phyloP scores from a whole-genome alignment of 2,329 filamentous ascomycete species.

The Peltaster fructicola region DNA sequence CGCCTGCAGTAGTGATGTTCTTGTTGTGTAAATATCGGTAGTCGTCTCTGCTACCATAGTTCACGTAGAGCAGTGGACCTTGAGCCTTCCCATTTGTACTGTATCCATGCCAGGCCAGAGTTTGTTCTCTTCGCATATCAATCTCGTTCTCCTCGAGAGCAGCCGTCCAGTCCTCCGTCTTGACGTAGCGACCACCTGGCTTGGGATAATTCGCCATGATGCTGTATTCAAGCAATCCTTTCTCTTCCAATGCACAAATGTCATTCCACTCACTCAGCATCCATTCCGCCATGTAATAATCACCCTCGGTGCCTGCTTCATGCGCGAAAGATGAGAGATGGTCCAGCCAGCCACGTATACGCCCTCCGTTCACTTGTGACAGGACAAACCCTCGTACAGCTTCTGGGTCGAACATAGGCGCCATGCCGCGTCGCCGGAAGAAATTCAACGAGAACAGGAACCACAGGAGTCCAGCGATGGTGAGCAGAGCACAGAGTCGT shows the following conservation, averaged over 20 bases:
- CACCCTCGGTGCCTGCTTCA: conserved; percentile 84
- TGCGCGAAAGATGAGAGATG: conserved; percentile 76
- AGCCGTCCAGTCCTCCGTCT: conserved; percentile 65
- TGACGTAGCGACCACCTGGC: conserved; percentile 56
- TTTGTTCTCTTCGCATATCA: conserved; percentile 46
- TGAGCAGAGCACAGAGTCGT: conserved; percentile 53
- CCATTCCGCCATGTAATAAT: conserved; percentile 71
- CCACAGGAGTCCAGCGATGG: conserved; percentile 66
- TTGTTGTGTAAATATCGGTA: conserved; percentile 55
- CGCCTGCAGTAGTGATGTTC: conserved; percentile 56
- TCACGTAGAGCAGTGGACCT: conserved; percentile 78
- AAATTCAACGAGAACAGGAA: conserved; percentile 73
- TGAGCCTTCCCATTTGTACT: conserved; percentile 74
- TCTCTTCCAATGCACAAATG: conserved; percentile 47
- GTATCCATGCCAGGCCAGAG: conserved; percentile 69
- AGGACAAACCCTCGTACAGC: conserved; percentile 61
- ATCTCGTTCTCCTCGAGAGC: conserved; percentile 64
- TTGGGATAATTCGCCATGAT: conserved; percentile 89
- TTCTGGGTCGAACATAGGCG: conserved; percentile 61
- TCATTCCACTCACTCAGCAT: conserved; percentile 63
- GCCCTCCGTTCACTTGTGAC: conserved; percentile 47
- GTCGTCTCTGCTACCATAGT: conserved; percentile 74
- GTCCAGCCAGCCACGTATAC: conserved; percentile 48
- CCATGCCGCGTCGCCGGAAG: conserved; percentile 51
- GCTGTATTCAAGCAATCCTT: conserved; percentile 48